Evolutionary conservation across 2,329 filamentous ascomycete species (phyloP).

Genomic region (Didymella lethalis): DNA sequence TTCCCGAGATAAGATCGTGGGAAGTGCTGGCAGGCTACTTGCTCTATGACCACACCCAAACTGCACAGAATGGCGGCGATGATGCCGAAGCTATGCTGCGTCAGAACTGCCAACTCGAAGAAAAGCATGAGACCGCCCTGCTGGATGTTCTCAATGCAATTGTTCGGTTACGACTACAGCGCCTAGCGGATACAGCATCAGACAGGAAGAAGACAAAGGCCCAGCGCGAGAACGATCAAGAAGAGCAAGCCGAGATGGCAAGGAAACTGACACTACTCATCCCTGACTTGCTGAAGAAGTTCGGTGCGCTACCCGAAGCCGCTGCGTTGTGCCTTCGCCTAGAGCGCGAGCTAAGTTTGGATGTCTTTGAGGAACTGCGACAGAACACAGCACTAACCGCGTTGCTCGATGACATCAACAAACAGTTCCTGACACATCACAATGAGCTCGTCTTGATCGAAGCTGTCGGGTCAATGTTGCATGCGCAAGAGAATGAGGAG

Average conservation of each 20-base stretch:
- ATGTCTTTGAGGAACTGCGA: slow-evolving; percentile 86
- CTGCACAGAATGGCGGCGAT: slow-evolving; percentile 62
- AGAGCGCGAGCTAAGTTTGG: slow-evolving; percentile 84
- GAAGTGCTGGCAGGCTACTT: slow-evolving; percentile 88
- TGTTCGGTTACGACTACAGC: slow-evolving; percentile 76
- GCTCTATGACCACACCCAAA: slow-evolving; percentile 82
- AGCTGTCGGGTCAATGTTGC: slow-evolving; percentile 80
- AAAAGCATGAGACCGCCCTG: slow-evolving; percentile 82
- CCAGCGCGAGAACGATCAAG: slow-evolving; percentile 67
- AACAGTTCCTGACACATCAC: slow-evolving; percentile 92
- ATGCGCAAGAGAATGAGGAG: slow-evolving; percentile 86
- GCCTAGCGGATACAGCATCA: slow-evolving; percentile 68
- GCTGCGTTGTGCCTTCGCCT: slow-evolving; percentile 85
- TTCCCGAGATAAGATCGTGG: slow-evolving; percentile 85
- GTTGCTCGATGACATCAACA: slow-evolving; percentile 88
- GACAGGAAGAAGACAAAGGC: slow-evolving; percentile 66
- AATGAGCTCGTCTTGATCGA: slow-evolving; percentile 85
- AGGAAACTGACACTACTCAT: slow-evolving; percentile 80
- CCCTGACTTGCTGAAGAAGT: slow-evolving; percentile 88
- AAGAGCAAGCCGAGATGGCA: slow-evolving; percentile 80
- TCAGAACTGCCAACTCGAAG: slow-evolving; percentile 73
- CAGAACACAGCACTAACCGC: slow-evolving; percentile 84
- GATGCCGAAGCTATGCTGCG: slow-evolving; percentile 72
- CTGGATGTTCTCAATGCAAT: slow-evolving; percentile 86
- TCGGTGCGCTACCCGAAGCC: slow-evolving; percentile 85